phyloP scores from a whole-genome alignment of 1,284 basidiomycete species.

The Naganishia albida region DNA sequence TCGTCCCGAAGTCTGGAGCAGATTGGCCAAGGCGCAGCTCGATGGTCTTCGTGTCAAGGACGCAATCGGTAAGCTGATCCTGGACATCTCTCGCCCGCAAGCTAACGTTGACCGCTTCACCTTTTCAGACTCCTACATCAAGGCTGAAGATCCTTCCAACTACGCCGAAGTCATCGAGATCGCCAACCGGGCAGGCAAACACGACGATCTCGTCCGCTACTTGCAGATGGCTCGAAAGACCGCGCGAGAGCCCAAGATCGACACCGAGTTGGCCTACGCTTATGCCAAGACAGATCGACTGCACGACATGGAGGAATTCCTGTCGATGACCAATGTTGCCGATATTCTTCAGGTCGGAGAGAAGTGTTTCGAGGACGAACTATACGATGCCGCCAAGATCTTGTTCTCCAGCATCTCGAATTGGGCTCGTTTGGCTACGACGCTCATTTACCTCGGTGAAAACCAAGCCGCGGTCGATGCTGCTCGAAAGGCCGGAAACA shows the following conservation, averaged over 20 bases:
- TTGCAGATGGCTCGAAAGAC: constrained; percentile 99
- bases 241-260: constrained; percentile 94
- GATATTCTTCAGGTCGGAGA: constrained; percentile 95
- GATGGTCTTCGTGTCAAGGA: constrained; percentile 99
- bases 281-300: constrained; percentile 96
- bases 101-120: constrained; percentile 16
- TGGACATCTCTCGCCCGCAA: too few relatives aligned
- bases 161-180: constrained; percentile 97
- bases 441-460: constrained; percentile 96
- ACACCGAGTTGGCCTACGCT: constrained; percentile 94
- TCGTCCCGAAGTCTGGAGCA: constrained; percentile 93
- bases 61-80: constrained; percentile 70
- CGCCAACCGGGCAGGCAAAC: constrained; percentile 91
- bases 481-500: constrained; percentile 97
- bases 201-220: constrained; percentile 96
- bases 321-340: constrained; percentile 98
- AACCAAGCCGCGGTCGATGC: constrained; percentile 98
- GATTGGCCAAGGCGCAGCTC: constrained; percentile 97
- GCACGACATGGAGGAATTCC: constrained; percentile 99
- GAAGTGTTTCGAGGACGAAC: constrained; percentile 97
- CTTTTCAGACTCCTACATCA: constrained; percentile 91
- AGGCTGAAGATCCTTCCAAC: constrained; percentile 94
- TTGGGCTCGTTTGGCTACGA: constrained; percentile 96
- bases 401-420: constrained; percentile 97
- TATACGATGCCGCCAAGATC: constrained; percentile 95